phyloP scores from a whole-genome alignment of 1,284 basidiomycete genomes.

The Stygiomarasmius scandens region DNA sequence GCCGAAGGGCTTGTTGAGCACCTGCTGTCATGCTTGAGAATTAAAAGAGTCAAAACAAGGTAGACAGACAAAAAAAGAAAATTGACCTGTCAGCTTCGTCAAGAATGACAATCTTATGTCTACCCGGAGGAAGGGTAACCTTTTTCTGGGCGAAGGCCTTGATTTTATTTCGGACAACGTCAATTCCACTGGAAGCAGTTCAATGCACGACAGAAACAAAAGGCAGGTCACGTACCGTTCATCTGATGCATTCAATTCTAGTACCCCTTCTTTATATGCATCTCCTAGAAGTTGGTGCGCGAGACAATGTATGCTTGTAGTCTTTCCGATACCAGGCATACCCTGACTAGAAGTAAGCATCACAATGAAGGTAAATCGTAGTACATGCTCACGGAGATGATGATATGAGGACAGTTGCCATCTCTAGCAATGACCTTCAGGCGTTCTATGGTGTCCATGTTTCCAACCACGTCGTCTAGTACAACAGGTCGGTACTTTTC shows the following conservation, averaged over 20 bases:
- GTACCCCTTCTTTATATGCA: slow-evolving; percentile 96
- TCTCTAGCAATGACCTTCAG: slow-evolving; percentile 96
- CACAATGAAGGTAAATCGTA: neutral
- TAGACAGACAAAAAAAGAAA: neutral
- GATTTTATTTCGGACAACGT: slow-evolving; percentile 99
- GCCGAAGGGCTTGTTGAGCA: slow-evolving; percentile 94
- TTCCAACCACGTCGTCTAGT: slow-evolving; percentile 93
- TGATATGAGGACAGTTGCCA: slow-evolving; percentile 98
- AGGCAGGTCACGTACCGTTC: slow-evolving; percentile 71
- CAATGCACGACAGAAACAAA: neutral
- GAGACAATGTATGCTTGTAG: slow-evolving; percentile 97
- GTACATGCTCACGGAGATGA: slow-evolving; percentile 80
- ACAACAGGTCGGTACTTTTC: slow-evolving; percentile 89
- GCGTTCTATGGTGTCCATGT: slow-evolving; percentile 93
- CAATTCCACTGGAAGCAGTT: slow-evolving; percentile 80
- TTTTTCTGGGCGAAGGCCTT: slow-evolving; percentile 99
- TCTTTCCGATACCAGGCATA: slow-evolving; percentile 98
- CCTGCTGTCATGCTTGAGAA: slow-evolving; percentile 93
- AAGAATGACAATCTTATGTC: slow-evolving; percentile 97
- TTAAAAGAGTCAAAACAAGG: slow-evolving; percentile 14
- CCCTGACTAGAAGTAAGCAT: slow-evolving; percentile 57
- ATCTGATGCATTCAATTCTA: slow-evolving; percentile 98
- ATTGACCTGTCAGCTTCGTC: slow-evolving; percentile 96
- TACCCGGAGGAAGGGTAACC: slow-evolving; percentile 93
- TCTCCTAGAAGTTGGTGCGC: slow-evolving; percentile 95